Percentiles rank a stretch among this genome's conserved stretches.
Conservation (phyloP, 306 rosid species). For the Dryas drummondii region DNA sequence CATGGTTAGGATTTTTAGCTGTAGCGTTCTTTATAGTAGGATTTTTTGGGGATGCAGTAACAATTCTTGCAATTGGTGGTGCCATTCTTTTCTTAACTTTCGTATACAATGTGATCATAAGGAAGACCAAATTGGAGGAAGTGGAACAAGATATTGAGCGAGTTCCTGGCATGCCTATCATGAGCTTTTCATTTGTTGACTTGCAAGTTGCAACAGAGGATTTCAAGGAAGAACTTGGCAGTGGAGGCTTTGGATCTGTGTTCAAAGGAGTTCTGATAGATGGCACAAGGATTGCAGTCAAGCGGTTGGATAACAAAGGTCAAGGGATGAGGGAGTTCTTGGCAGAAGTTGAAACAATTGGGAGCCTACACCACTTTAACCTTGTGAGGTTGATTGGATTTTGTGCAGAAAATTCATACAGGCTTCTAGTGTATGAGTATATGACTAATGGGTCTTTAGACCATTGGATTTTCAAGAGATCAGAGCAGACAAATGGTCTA, state of each 20-base stretch:
- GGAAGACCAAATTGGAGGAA: background rate
- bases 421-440: conserved; percentile 11
- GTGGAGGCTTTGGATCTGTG: conserved; percentile 20
- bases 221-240: conserved; percentile 15
- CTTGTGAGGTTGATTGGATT: conserved; percentile 19
- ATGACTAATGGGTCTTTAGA: conserved; percentile 5
- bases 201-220: conserved; percentile 10
- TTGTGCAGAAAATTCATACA: background rate
- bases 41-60: too few species aligned
- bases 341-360: conserved; percentile 29
- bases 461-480: too few species aligned
- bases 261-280: conserved; percentile 17
- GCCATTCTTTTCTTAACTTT: too few species aligned
- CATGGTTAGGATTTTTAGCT: too few species aligned
- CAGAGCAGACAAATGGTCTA: too few species aligned
- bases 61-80: background rate
- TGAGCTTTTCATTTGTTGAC: background rate
- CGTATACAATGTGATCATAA: too few species aligned
- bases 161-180: conserved; percentile 6
- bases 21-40: too few species aligned
- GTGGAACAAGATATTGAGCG: background rate
- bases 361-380: conserved; percentile 20
- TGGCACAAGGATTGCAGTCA: conserved; percentile 18
- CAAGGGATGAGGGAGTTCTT: conserved; percentile 18
- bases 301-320: conserved; percentile 14